These are phyloP conservation scores for Mariannaea sp. DNA, from an alignment of 2,329 filamentous ascomycete species.

Conservation along the genomic window DNA sequence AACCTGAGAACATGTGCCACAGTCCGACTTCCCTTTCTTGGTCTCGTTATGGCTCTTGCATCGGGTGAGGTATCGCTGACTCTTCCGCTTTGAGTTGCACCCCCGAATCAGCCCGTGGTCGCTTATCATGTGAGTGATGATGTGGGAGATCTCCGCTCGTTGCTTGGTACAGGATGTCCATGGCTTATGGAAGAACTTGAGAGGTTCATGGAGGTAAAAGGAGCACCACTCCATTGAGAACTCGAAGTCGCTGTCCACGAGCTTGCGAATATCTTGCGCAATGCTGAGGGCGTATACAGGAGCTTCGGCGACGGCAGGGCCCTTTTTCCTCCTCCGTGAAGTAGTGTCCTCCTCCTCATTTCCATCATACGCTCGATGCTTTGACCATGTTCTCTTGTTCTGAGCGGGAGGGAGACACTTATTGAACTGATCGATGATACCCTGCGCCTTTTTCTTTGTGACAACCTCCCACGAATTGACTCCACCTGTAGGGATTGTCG, in stretches of 20 bases:
- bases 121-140: conserved; percentile 26
- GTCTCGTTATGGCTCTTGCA: conserved; percentile 15
- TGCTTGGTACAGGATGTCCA: conserved; percentile 13
- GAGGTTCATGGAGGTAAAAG: conserved; percentile 9
- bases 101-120: conserved; percentile 33
- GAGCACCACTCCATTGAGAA: conserved; percentile 7
- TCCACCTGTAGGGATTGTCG: too few relatives aligned
- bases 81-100: conserved; percentile 16
- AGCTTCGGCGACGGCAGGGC: not conserved
- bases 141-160: conserved; percentile 28
- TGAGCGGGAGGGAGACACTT: not conserved
- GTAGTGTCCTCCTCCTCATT: not conserved
- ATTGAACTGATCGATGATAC: not conserved
- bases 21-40: conserved; percentile 26
- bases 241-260: conserved; percentile 13
- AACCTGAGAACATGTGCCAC: conserved; percentile 20
- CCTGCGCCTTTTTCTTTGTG: not conserved
- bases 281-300: not conserved
- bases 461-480: too few relatives aligned
- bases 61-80: conserved; percentile 26
- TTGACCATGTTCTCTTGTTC: not conserved
- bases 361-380: not conserved
- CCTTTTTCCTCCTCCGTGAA: not conserved
- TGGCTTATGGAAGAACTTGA: conserved; percentile 3
- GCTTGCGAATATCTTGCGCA: not conserved